Percentiles rank a stretch among this genome's conserved stretches.
These are phyloP conservation scores for Calonectria pseudoturangicola DNA, from an alignment of 2,329 filamentous ascomycete species.

Conservation along the genomic window DNA sequence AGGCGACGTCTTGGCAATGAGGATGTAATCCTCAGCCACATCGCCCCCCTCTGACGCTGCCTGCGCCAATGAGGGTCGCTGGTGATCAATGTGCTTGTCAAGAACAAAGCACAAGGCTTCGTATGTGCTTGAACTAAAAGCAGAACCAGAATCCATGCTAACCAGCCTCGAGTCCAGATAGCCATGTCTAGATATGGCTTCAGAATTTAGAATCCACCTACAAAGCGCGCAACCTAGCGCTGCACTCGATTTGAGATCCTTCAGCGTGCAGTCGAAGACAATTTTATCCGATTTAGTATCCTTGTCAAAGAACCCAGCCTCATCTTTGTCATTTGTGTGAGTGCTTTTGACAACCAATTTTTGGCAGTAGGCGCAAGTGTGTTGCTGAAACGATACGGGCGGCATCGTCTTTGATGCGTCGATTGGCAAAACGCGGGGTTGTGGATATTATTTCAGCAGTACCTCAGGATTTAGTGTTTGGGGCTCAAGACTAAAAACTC, in stretches of 20 bases:
- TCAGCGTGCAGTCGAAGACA: slow-evolving; percentile 8
- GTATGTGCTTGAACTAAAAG: background rate
- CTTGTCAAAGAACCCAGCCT: background rate
- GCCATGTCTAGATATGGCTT: slow-evolving; percentile 21
- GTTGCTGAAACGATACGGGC: background rate
- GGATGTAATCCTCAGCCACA: background rate
- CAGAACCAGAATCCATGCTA: background rate
- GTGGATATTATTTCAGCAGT: background rate
- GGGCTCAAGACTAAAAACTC: background rate
- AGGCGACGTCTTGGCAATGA: slow-evolving; percentile 9
- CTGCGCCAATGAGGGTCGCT: background rate
- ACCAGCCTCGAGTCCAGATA: slow-evolving; percentile 6
- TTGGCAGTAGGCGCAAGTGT: slow-evolving; percentile 6
- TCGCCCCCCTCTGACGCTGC: slow-evolving; percentile 19
- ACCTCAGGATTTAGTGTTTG: background rate
- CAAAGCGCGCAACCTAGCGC: slow-evolving; percentile 15
- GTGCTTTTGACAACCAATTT: slow-evolving; percentile 2
- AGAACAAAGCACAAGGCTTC: slow-evolving; percentile 24
- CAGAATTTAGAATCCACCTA: slow-evolving; percentile 25
- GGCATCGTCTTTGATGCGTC: background rate
- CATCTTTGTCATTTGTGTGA: background rate
- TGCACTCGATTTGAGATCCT: background rate
- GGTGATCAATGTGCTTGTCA: background rate
- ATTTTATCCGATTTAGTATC: slow-evolving; percentile 19
- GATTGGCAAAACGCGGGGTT: background rate